Base-by-base conservation (phyloP, 225 moss, liverwort and hornwort species). In the Polytrichum commune region DNA sequence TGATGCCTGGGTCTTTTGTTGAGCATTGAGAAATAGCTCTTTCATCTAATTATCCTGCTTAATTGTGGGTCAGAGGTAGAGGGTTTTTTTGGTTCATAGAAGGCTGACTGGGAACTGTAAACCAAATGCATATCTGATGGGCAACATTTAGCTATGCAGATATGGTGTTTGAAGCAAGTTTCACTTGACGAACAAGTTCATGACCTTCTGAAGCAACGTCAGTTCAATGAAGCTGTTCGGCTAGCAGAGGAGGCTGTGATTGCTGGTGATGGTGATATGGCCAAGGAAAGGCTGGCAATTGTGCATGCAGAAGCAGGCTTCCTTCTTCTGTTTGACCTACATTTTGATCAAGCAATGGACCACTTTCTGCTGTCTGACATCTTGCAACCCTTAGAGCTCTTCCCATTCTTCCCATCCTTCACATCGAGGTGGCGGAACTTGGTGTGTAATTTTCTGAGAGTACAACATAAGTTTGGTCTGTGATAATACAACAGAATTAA, bases 301-400 rank as follows among this genome's bases (percentile, higher is more conserved):
- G 97, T 95, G 53, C 97, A 95, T 81, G 95, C 92, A 35, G 92
- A 98, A 77, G 87, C 91, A 61, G 97, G 97, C 16, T 98, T 93
- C 75, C 82, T 98, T 24, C 84, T 91, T 73, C 82, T 98, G 38
- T 98, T 95, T 79, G 97, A 98, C 81, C 76, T 98, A 79, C 91
- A 91, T 65, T 98, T 98, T 78, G 86, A 92, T 76, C 89, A 85
- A 76, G 95, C 92, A 35, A 86, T 98, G 78, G 88, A 98, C 74
- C 93, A 95, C 63, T 94, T 95, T 80, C 72, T 98, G 66, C 72
- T 77, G 64, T 91, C 97, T 57, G 94, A 98, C 73, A 73, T 91
- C 25, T 85, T 98, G 75, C 92, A 93, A 74, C 97, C 97, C 60
- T 86, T 87, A 27, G 97, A 98, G 79, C 84, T 98, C 64, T 98